Base-by-base conservation (phyloP, 1,284 basidiomycete species). In the Rhizoctonia solani region DNA sequence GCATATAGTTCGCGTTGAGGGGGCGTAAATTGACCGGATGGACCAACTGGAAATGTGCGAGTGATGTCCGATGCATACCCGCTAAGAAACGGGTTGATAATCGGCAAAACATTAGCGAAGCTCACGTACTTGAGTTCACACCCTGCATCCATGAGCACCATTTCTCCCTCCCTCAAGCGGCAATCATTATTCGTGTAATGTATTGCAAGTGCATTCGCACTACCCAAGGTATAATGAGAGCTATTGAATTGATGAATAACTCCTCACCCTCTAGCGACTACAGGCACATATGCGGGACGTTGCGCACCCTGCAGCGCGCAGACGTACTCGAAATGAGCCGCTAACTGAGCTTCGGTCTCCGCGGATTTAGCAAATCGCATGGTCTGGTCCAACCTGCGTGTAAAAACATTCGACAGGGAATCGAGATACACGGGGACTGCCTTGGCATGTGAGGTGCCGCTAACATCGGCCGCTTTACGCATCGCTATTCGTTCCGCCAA, bases 181-280 rank as follows among this genome's bases (percentile, higher is more conserved):
- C 92, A 90, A 75, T 95, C 88, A 75, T 97, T 97, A 30, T 87
- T 83, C 0, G 93, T 95, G 74, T 97, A 97, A 73, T 98, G 95
- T 70, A 98, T 94, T 37, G 93, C 88, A 1, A 95, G 81, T 1
- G 90, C 86, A 74, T 96, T 95, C 1, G 89, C 83, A 32, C 92
- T 93, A 69, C 16, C 37, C 8, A 39, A 8, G 8, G 8, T 8
- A 8, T 16, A 39, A 39, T 14, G 52, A 68, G 49, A 32, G n/a
- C n/a, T n/a, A n/a, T n/a, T 13, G 30, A 8, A 56, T 19, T 41
- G 52, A 13, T 61, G 53, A 54, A 41, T 25, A 19, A 39, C 27
- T 52, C 29, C n/a, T 72, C 75, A 92, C 90, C 95, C 95, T 1
- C 92, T 93, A 4, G 93, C 95, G 34, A 96, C 92, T 3, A 98